Evolutionary conservation across 129 eudicot genomes (phyloP).

Genomic region (Kitagawia praeruptora): DNA sequence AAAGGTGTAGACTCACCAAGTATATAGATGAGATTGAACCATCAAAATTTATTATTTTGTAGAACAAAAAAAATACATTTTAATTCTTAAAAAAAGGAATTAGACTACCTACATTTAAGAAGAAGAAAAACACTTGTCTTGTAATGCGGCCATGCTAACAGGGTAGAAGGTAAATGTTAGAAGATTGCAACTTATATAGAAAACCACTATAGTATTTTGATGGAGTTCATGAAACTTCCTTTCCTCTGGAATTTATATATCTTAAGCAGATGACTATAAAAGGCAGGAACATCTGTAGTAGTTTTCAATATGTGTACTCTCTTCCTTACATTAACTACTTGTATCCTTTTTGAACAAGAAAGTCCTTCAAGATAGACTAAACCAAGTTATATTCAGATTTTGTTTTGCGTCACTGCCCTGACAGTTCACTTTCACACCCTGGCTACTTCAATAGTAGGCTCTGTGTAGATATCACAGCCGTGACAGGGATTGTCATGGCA

Average conservation of each 20-base stretch:
- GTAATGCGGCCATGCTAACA: neutral
- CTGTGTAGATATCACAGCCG: neutral
- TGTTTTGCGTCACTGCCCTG: neutral
- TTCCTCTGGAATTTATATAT: neutral
- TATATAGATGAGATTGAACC: neutral
- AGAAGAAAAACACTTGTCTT: neutral
- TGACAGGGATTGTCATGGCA: neutral
- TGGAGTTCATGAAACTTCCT: neutral
- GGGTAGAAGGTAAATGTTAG: neutral
- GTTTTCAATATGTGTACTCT: neutral
- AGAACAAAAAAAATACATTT: neutral
- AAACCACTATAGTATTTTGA: neutral
- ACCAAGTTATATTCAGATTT: neutral
- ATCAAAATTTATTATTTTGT: neutral
- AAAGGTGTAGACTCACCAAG: neutral
- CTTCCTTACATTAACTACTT: neutral
- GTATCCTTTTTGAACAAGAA: neutral
- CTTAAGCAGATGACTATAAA: neutral
- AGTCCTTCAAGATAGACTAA: neutral
- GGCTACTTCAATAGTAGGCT: neutral
- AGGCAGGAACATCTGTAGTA: neutral
- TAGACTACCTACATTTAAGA: neutral
- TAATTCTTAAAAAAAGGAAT: neutral
- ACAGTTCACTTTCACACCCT: neutral
- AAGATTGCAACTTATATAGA: neutral